phyloP scores from a whole-genome alignment of 129 eudicot species.

The Helichrysum umbraculigerum region DNA sequence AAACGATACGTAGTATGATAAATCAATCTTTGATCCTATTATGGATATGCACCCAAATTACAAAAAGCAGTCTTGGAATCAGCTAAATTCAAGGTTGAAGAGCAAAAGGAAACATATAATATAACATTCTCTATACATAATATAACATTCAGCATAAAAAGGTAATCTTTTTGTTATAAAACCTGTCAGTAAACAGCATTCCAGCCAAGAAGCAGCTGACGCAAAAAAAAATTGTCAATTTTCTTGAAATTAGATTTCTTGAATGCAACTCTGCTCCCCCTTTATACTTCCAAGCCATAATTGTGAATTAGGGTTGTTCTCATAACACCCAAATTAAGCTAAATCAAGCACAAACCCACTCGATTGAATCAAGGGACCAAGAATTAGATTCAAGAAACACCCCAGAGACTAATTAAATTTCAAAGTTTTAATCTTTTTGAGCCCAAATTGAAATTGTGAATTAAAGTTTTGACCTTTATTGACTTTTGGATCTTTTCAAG shows the following conservation, averaged over 20 bases:
- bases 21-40: not conserved
- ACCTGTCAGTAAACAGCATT: constrained; percentile 96
- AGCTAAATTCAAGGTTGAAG: not conserved
- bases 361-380: not conserved
- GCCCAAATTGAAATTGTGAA: constrained; percentile 2
- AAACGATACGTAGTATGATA: not conserved
- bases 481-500: not conserved
- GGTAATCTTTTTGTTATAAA: constrained; percentile 7
- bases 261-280: constrained; percentile 48
- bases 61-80: not conserved
- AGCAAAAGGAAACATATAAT: not conserved
- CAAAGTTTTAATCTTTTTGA: not conserved
- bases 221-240: constrained; percentile 57
- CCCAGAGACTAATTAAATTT: not conserved
- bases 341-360: not conserved
- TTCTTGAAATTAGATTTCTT: constrained; percentile 57
- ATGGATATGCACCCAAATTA: not conserved
- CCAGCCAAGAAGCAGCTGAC: constrained; percentile 82
- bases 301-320: constrained; percentile 3
- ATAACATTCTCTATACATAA: not conserved
- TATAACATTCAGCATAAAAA: not conserved
- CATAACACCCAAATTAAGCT: not conserved
- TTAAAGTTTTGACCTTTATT: not conserved
- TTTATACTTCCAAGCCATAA: constrained; percentile 77
- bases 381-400: not conserved